Evolutionary conservation across 345 rosid genomes (phyloP), one percentile per base, ranked within the genome.

Genomic region (Eucalyptus erythrocorys): DNA sequence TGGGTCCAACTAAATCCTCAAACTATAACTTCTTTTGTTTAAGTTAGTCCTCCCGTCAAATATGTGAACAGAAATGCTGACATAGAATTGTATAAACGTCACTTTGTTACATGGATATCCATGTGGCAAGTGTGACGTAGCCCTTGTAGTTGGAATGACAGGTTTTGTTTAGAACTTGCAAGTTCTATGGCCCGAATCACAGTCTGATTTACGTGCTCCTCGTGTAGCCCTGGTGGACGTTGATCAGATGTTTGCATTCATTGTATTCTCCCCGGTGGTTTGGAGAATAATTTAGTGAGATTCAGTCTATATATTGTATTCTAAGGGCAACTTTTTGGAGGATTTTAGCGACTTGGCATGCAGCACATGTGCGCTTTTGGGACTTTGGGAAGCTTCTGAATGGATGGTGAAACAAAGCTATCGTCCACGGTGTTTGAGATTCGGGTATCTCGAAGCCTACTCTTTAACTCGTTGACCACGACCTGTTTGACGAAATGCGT

Each of bases 321-420:
- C 64, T 57, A 57, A 10, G 64, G 1, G n/a, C 64, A 57, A 57
- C 57, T 8, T 21, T 57, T 26, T 11, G 3, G 64, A 7, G 6
- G n/a, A 59, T 59, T 59, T 4, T 26, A 2, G 66, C 30, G 4
- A 59, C n/a, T 59, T 59, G n/a, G 32, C 66, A 11, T 26, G 14
- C 6, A 59, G 66, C 66, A 59, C 66, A 59, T 57, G 64, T 57
- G 95, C 96, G 64, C 10, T 53, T 53, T 53, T 21, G 59, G 11
- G 26, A 53, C 59, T 53, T 53, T 0, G 59, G 27, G 10, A 8
- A 21, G 59, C 4, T 53, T 53, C 11, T 8, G 5, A 53, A 2
- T 22, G 59, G 21, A 21, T 21, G 26, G 26, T 53, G 59, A 53
- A 53, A 22, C 5, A 3, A 2, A 53, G 59, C 26, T 22, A 53